Evolutionary conservation across 2,329 filamentous ascomycete genomes (phyloP).

Genomic region (Thielaviopsis cerberus): DNA sequence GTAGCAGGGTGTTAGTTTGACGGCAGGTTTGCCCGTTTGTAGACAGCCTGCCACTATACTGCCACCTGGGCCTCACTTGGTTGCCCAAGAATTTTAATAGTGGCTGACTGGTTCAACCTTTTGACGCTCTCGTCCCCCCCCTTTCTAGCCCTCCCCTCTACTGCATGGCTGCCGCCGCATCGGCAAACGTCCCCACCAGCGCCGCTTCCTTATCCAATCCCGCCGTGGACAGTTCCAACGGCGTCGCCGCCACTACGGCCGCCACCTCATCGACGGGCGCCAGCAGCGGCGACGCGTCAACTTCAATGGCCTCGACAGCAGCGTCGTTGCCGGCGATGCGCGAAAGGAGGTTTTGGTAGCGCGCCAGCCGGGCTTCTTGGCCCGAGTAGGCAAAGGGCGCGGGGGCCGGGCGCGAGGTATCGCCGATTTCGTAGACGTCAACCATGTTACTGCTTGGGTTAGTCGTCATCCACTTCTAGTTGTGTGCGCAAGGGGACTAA

Average conservation of each 20-base stretch:
- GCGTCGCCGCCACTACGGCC: conserved; percentile 26
- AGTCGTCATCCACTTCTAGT: conserved; percentile 4
- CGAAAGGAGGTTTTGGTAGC: conserved; percentile 43
- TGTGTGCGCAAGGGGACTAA: conserved; percentile 19
- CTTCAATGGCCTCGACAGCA: conserved; percentile 24
- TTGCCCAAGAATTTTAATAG: too few relatives aligned
- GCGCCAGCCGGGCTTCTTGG: conserved; percentile 36
- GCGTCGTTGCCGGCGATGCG: conserved; percentile 33
- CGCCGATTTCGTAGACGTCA: conserved; percentile 45
- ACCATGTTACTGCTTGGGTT: conserved; percentile 38
- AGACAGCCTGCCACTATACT: too few relatives aligned
- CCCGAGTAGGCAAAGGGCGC: conserved; percentile 30
- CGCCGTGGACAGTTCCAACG: neutral
- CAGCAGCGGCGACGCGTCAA: conserved; percentile 24
- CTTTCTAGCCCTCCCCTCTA: neutral
- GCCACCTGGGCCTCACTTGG: too few relatives aligned
- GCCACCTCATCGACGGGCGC: conserved; percentile 19
- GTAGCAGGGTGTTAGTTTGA: too few relatives aligned
- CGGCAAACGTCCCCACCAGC: conserved; percentile 42
- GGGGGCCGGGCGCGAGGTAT: conserved; percentile 21
- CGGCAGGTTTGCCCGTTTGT: too few relatives aligned
- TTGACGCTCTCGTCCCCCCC: neutral
- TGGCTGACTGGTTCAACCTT: neutral
- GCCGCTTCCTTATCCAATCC: conserved; percentile 30
- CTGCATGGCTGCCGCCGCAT: conserved; percentile 34